Percentiles rank a stretch among this genome's conserved stretches.
Conservation (phyloP, 129 eudicot genomes). For the Flaveria linearis region DNA sequence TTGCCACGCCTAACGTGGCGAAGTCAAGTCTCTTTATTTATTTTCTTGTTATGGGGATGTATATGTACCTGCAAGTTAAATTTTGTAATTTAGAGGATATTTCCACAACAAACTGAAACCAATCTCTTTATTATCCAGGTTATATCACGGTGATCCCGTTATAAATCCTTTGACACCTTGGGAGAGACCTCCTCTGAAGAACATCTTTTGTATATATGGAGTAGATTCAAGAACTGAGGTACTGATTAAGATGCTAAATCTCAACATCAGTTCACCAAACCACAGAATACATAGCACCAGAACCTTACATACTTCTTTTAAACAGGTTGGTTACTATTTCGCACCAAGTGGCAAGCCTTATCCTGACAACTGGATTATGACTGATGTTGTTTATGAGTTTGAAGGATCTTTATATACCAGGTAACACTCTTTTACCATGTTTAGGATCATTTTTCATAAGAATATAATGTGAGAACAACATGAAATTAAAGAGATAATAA, state of each 20-base stretch:
- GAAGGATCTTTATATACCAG: conserved; percentile 92
- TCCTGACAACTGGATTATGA: conserved; percentile 96
- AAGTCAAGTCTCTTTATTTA: not conserved
- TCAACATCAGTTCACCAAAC: not conserved
- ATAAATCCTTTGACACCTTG: conserved; percentile 94
- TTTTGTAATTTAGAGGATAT: not conserved
- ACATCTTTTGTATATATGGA: conserved; percentile 92
- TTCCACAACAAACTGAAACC: conserved; percentile 7
- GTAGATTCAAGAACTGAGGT: conserved; percentile 90
- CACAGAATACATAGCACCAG: not conserved
- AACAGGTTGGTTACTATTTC: conserved; percentile 95
- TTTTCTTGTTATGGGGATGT: conserved; percentile 4
- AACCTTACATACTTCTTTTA: conserved; percentile 29
- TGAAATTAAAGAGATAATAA: not conserved
- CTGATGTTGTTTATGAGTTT: conserved; percentile 83
- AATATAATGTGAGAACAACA: not conserved
- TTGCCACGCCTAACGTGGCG: not conserved
- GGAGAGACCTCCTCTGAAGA: conserved; percentile 98
- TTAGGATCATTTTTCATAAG: not conserved
- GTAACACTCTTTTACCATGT: conserved; percentile 41
- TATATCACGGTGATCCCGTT: conserved; percentile 84
- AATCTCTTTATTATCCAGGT: conserved; percentile 47
- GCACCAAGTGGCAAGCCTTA: conserved; percentile 99
- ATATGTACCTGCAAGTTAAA: conserved; percentile 18
- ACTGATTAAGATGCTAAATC: conserved; percentile 21